Percentiles rank a stretch among this genome's conserved stretches.
These are phyloP conservation scores for Citropsis articulata DNA, from an alignment of 345 rosid genomes.

Conservation along the genomic window DNA sequence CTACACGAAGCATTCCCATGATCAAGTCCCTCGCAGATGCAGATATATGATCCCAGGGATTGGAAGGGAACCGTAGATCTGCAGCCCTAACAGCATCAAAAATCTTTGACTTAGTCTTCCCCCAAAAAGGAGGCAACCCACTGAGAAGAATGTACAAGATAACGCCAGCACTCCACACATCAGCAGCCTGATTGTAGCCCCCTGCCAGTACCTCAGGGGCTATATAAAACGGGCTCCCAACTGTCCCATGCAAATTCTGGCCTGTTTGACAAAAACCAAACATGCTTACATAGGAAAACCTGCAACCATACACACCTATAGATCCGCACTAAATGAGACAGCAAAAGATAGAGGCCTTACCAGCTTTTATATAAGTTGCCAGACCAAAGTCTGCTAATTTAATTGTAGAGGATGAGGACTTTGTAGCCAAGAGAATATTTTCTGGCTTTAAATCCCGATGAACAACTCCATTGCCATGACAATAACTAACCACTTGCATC, in stretches of 20 bases:
- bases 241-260: conserved; percentile 54
- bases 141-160: conserved; percentile 64
- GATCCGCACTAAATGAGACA: neutral
- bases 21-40: conserved; percentile 61
- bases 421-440: conserved; percentile 62
- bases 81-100: conserved; percentile 85
- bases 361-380: conserved; percentile 60
- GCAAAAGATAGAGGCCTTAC: conserved; percentile 28
- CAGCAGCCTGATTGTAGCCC: conserved; percentile 71
- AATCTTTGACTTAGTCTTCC: conserved; percentile 76
- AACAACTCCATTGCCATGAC: conserved; percentile 69
- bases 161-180: conserved; percentile 83
- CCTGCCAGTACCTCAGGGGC: conserved; percentile 74
- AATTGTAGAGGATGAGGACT: conserved; percentile 54
- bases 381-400: conserved; percentile 79
- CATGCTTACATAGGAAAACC: conserved; percentile 11
- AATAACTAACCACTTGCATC: conserved; percentile 66
- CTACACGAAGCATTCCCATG: conserved; percentile 65
- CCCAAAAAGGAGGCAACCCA: conserved; percentile 77
- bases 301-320: neutral
- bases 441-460: conserved; percentile 73
- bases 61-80: conserved; percentile 60
- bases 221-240: conserved; percentile 73
- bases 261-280: conserved; percentile 35
- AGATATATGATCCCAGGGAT: conserved; percentile 68